A percentile compares a stretch with the other conserved stretches of the same genome.
These are phyloP conservation scores for Globisporangium echinulatum DNA, from an alignment of 352 stramenopile genomes.

Conservation along the genomic window DNA sequence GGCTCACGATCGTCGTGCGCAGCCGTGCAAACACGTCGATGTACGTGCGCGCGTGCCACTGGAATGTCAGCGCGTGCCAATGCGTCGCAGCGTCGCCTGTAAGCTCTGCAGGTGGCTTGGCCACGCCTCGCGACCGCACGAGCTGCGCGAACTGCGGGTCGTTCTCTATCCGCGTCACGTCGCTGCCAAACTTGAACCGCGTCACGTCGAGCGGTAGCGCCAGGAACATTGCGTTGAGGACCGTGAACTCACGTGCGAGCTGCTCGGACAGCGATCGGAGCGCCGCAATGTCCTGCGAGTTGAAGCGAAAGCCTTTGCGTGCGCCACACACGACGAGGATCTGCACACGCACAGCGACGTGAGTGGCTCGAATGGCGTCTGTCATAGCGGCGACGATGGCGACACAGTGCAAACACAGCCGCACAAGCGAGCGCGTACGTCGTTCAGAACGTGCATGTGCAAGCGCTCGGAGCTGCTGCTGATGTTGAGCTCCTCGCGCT, in stretches of 20 bases:
- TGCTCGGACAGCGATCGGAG: conserved; percentile 42
- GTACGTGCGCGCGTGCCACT: conserved; percentile 65
- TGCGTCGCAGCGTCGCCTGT: conserved; percentile 19
- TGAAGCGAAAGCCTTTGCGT: conserved; percentile 75
- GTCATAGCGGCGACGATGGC: too few relatives aligned
- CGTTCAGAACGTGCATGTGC: conserved; percentile 65
- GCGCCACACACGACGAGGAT: conserved; percentile 69
- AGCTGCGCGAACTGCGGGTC: conserved; percentile 22
- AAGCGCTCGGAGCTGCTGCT: conserved; percentile 67
- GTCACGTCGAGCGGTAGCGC: conserved; percentile 51
- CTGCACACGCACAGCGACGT: conserved; percentile 16
- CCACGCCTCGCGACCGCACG: background rate
- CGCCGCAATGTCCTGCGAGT: conserved; percentile 59
- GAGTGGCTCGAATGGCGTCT: too few relatives aligned
- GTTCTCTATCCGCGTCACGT: conserved; percentile 58
- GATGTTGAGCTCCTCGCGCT: conserved; percentile 63
- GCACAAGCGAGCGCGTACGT: conserved; percentile 33
- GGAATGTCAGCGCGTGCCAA: conserved; percentile 58
- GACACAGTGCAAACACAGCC: background rate
- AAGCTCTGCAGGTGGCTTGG: conserved; percentile 16
- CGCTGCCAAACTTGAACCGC: conserved; percentile 42
- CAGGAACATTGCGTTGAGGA: conserved; percentile 46
- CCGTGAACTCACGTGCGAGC: conserved; percentile 43
- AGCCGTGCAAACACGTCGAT: conserved; percentile 49
- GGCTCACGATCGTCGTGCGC: conserved; percentile 38